Evolutionary conservation across 225 moss, liverwort and hornwort genomes (phyloP).

Genomic region (Pseudoscleropodium purum): DNA sequence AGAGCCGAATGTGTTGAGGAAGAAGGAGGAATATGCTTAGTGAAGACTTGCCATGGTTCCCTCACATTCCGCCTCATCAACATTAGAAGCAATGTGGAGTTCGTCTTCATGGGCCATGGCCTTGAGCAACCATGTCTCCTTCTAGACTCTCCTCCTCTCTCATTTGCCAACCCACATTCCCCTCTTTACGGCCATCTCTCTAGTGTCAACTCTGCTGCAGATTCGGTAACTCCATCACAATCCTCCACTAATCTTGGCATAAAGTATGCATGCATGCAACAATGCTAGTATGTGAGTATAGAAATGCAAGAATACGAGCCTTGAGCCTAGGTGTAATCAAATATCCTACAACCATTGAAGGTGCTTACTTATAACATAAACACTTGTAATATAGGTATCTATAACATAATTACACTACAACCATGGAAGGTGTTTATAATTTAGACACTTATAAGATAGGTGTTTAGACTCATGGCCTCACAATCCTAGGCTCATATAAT

Average conservation of each 20-base stretch:
- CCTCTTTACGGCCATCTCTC: conserved; percentile 42
- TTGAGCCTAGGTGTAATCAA: too few relatives aligned
- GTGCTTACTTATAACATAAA: too few relatives aligned
- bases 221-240: conserved; percentile 7
- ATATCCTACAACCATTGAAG: too few relatives aligned
- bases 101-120: conserved; percentile 31
- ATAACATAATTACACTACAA: too few relatives aligned
- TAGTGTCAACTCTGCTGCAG: conserved; percentile 24
- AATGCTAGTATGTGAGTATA: too few relatives aligned
- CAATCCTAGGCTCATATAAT: too few relatives aligned
- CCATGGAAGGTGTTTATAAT: too few relatives aligned
- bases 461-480: too few relatives aligned
- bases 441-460: too few relatives aligned
- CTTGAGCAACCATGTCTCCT: conserved; percentile 24
- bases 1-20: not conserved
- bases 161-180: conserved; percentile 38
- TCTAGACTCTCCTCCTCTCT: not conserved
- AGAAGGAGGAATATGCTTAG: not conserved
- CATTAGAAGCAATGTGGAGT: conserved; percentile 25
- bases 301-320: too few relatives aligned
- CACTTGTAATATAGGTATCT: too few relatives aligned
- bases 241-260: not conserved
- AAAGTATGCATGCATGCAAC: not conserved
- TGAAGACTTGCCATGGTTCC: conserved; percentile 29
- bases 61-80: conserved; percentile 44